Evolutionary conservation across 352 stramenopile genomes (phyloP).

Genomic region (Pythium sukuiense): DNA sequence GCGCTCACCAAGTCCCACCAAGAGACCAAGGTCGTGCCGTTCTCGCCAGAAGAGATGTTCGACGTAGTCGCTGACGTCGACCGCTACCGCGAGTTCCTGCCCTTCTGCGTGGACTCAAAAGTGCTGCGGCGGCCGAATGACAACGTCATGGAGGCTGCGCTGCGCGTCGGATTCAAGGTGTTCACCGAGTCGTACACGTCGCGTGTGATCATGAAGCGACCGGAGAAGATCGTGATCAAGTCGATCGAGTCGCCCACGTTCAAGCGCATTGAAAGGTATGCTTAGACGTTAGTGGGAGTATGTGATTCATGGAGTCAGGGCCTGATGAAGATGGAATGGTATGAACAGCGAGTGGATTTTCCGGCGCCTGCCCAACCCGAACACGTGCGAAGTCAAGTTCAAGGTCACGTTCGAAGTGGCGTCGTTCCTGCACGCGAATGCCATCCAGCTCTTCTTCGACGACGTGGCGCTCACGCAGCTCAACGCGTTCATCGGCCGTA

Average conservation of each 20-base stretch:
- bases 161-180: conserved; percentile 77
- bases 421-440: conserved; percentile 77
- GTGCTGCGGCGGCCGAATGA: conserved; percentile 68
- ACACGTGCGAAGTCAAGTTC: conserved; percentile 71
- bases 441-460: conserved; percentile 85
- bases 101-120: conserved; percentile 79
- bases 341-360: conserved; percentile 68
- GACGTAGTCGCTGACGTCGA: conserved; percentile 77
- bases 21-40: conserved; percentile 75
- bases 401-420: conserved; percentile 82
- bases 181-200: conserved; percentile 87
- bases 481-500: conserved; percentile 77
- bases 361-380: conserved; percentile 41
- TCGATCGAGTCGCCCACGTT: conserved; percentile 84
- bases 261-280: conserved; percentile 83
- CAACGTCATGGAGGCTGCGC: conserved; percentile 77
- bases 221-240: conserved; percentile 71
- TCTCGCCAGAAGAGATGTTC: conserved; percentile 77
- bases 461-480: conserved; percentile 78
- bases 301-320: not conserved
- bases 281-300: conserved; percentile 5
- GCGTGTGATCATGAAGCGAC: conserved; percentile 76
- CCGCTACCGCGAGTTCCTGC: conserved; percentile 72
- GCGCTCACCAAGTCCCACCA: conserved; percentile 69
- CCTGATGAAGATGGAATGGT: not conserved